Conservation (phyloP, 306 rosid species). For the Carpinus fangiana region DNA sequence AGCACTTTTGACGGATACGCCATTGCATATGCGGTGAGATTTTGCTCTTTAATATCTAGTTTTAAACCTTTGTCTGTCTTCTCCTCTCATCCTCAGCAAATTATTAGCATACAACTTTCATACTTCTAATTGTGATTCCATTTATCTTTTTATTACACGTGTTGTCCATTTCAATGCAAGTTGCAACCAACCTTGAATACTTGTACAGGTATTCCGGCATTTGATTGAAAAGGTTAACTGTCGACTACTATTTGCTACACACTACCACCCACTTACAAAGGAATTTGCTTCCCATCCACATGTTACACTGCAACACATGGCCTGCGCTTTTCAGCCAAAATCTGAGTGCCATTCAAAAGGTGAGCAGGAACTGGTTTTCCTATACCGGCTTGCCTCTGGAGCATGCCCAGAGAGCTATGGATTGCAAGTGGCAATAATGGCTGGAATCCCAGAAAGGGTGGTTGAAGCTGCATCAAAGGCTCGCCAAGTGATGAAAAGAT, state of each 20-base stretch:
- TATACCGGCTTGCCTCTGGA: constrained; percentile 74
- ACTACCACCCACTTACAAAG: constrained; percentile 90
- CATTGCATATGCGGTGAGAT: constrained; percentile 90
- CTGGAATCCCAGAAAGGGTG: constrained; percentile 74
- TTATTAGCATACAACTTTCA: background rate
- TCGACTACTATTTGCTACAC: constrained; percentile 92
- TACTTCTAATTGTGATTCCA: background rate
- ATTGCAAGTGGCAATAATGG: constrained; percentile 90
- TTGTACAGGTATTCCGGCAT: constrained; percentile 81
- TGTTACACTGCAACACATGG: constrained; percentile 89
- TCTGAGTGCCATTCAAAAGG: constrained; percentile 40
- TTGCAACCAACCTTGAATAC: constrained; percentile 9
- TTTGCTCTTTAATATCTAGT: background rate
- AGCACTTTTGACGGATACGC: constrained; percentile 98
- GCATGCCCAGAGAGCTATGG: constrained; percentile 95
- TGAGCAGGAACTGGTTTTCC: constrained; percentile 68
- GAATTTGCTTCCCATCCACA: constrained; percentile 94
- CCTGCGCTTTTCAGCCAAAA: constrained; percentile 72
- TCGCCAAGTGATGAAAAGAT: constrained; percentile 61
- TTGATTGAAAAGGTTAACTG: constrained; percentile 84
- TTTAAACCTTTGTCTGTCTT: background rate
- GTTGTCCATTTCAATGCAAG: background rate
- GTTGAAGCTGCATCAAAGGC: constrained; percentile 78
- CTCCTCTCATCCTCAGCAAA: background rate
- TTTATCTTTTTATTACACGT: background rate